Evolutionary conservation across 441 rosid species (phyloP).

Genomic region (Viola pubescens): DNA sequence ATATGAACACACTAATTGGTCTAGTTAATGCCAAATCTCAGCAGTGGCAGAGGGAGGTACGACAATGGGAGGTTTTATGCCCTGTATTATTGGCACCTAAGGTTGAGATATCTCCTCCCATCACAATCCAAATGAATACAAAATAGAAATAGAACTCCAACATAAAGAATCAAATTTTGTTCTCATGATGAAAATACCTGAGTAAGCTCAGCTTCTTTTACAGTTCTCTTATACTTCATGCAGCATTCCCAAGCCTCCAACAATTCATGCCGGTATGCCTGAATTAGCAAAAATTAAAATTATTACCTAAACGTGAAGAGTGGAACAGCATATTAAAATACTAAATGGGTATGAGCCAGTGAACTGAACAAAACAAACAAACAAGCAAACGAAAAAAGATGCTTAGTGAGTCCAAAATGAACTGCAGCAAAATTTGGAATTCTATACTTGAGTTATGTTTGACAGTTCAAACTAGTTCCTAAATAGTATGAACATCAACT

Average conservation of each 20-base stretch:
- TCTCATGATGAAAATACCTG: slow-evolving; percentile 41
- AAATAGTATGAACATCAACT: not conserved
- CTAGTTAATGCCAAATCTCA: no score
- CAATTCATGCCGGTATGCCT: slow-evolving; percentile 94
- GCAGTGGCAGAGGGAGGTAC: no score
- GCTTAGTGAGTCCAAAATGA: no score
- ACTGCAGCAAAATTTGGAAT: slow-evolving; percentile 1
- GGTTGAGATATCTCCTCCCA: no score
- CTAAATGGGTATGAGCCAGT: no score
- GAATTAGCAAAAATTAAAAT: slow-evolving; percentile 19
- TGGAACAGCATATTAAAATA: no score
- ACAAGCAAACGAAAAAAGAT: no score
- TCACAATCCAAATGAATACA: not conserved
- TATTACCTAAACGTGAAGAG: not conserved
- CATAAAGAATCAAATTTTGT: not conserved
- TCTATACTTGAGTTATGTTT: not conserved
- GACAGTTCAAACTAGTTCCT: slow-evolving; percentile 6
- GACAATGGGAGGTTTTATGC: no score
- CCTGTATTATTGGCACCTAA: no score
- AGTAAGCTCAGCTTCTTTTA: slow-evolving; percentile 96
- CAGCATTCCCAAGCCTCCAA: slow-evolving; percentile 94
- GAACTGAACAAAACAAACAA: no score
- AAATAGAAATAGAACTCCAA: not conserved
- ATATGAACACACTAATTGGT: no score
- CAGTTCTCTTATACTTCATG: slow-evolving; percentile 79